phyloP scores from a whole-genome alignment of 2,329 filamentous ascomycete genomes.

The Hypocreales sp. region DNA sequence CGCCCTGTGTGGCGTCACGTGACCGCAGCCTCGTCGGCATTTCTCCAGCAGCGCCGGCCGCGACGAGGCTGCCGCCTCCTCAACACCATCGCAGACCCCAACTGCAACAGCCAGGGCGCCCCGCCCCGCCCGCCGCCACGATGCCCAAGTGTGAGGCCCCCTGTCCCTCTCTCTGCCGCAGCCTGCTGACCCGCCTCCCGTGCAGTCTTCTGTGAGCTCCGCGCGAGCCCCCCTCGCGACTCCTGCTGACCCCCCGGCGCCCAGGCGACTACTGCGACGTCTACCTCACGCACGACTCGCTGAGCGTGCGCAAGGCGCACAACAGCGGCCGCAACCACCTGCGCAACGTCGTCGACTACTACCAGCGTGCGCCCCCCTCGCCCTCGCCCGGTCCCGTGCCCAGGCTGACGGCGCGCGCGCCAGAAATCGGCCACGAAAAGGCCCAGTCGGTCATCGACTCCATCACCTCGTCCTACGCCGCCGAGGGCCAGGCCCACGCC shows the following conservation, averaged over 20 bases:
- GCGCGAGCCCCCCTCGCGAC: not conserved
- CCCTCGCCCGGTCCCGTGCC: not conserved
- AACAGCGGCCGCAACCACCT: conserved; percentile 94
- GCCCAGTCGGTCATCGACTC: conserved; percentile 96
- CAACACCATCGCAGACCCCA: no score
- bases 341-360: conserved; percentile 96
- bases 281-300: conserved; percentile 98
- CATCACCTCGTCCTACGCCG: conserved; percentile 90
- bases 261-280: conserved; percentile 95
- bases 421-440: conserved; percentile 96
- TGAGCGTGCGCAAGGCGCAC: conserved; percentile 98
- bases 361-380: conserved; percentile 53
- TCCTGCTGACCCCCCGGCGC: conserved; percentile 13
- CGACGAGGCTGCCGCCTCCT: no score
- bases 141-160: conserved; percentile 75
- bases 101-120: no score
- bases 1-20: no score
- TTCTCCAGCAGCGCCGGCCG: conserved; percentile 24
- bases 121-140: no score
- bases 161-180: conserved; percentile 3
- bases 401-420: no score
- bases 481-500: conserved; percentile 73
- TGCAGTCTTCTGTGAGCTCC: conserved; percentile 8
- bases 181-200: conserved; percentile 17
- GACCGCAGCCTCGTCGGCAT: no score